Percentiles rank a stretch among this genome's conserved stretches.
Evolutionary conservation across 2,329 filamentous ascomycete genomes (phyloP).

Genomic region (Zasmidium citrigriseum): DNA sequence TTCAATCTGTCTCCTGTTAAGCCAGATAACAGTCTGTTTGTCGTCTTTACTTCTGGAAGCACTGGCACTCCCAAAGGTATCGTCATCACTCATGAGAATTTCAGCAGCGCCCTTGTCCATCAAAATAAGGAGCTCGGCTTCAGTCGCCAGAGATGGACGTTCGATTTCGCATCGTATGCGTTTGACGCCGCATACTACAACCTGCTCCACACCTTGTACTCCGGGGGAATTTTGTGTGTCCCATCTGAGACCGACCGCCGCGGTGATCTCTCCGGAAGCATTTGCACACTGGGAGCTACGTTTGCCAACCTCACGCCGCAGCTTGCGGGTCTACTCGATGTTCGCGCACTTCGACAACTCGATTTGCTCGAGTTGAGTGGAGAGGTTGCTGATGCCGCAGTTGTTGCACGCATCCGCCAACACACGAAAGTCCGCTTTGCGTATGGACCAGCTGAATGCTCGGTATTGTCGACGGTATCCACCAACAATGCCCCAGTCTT

Average conservation of each 20-base stretch:
- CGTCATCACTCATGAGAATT: slow-evolving; percentile 12
- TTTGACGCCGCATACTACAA: slow-evolving; percentile 7
- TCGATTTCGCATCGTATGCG: not conserved
- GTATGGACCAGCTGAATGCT: slow-evolving; percentile 2
- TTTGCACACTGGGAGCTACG: not conserved
- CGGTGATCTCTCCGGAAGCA: slow-evolving; percentile 1
- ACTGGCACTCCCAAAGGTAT: slow-evolving; percentile 20
- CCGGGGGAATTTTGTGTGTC: slow-evolving; percentile 19
- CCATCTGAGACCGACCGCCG: slow-evolving; percentile 19
- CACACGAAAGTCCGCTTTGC: not conserved
- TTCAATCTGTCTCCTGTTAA: too few species aligned
- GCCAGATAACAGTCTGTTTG: slow-evolving; percentile 3
- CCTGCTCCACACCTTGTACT: slow-evolving; percentile 2
- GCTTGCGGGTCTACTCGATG: not conserved
- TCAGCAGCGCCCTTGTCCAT: slow-evolving; percentile 4
- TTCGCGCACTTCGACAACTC: not conserved
- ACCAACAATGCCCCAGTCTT: not conserved
- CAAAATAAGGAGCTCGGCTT: not conserved
- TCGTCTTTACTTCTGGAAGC: slow-evolving; percentile 17
- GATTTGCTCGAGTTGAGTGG: not conserved
- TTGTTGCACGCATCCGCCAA: not conserved
- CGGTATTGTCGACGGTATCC: not conserved
- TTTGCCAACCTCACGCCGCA: slow-evolving; percentile 1
- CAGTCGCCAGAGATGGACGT: not conserved
- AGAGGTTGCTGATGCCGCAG: not conserved